Evolutionary conservation across 306 rosid species (phyloP), one percentile per base, ranked within the genome.

Genomic region (Phaseolus lunatus): DNA sequence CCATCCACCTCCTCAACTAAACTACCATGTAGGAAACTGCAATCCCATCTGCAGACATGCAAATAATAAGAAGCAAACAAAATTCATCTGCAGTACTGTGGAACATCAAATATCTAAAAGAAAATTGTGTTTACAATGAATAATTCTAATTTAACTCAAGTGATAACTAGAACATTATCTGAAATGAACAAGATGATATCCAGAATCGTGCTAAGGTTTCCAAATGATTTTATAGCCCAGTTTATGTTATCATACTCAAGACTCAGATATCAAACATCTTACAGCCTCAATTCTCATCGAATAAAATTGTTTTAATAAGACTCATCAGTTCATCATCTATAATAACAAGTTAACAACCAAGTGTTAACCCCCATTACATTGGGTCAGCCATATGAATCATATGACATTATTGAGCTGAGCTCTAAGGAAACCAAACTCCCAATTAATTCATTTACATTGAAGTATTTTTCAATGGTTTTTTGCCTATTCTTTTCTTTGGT

Each of bases 1-100:
- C 99, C 99, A 81, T 95, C 99, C 81, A 95, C 99, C 84, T 95
- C 99, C 90, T 95, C 99, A 63, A 95, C 99, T 84, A 95, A 86
- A 77, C 98, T 95, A 79, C 99, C 99, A 64, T 86, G 58, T 68
- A 77, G 94, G 85, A 95, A 95, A 84, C 91, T 90, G 87, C 99
- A 88, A 83, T 95, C 99, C 99, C 99, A 95, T 96, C 99, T 95
- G 90, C 83, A 73, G 68, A 27, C 78, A 75, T 53, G 73, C 72
- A 73, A 79, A 75, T 59, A 52, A 57, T 57, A 62, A 33, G 75
- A 71, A 72, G 73, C 29, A 57, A 58, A 48, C 23, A 31, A 70
- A 41, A 18, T 45, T 45, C 62, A 57, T 75, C 71, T 5, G 16
- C 27, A 78, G 23, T 61, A 45, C n/a, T 63, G 37, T 54, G 29